Base-by-base conservation (phyloP, 2,329 filamentous ascomycete species). In the Penicillium italicum region DNA sequence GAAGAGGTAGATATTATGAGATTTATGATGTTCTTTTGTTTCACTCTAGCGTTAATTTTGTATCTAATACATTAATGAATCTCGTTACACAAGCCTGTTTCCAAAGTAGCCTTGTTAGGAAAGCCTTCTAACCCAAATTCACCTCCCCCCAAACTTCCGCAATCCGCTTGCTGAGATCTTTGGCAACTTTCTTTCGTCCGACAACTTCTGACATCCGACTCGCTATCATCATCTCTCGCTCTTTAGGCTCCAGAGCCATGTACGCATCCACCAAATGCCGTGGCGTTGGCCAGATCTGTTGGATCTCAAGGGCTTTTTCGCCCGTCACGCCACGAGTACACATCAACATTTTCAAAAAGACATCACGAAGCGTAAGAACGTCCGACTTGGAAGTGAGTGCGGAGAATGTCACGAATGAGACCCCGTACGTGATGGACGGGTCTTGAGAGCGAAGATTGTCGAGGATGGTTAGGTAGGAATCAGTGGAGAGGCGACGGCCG, bases 321-420 rank as follows among this genome's bases (percentile, higher is more conserved):
- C 87, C 88, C 0, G 87, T 89, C 12, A 94, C 78, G 1, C 88
- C 88, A 52, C 82, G 82, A 1, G 83, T 90, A 60, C 87, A 90
- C 89, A 94, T 91, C 45, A 94, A 80, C 89, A 94, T 93, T 72
- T 92, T 92, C 26, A 94, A 75, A 63, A 84, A 93, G 0, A 92
- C 72, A 64, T 94, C 90, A 53, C 88, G 79, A 10, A 93, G 75
- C 0, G 88, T 89, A 63, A 91, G 82, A 56, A 82, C 82, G 50
- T 89, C 87, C 0, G 87, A 90, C 71, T 94, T 94, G 9, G 86
- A 89, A 0, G 85, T 85, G 42, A 93, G 74, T 0, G 85, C 85
- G 0, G 86, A 84, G 68, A 93, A 92, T 0, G 86, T 86, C 0
- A 81, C 75, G 63, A 91, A 91, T 11, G 82, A 89, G 56, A 91